A percentile compares a stretch with the other conserved stretches of the same genome.
Evolutionary conservation across 169 alveolate genomes (phyloP).

Genomic region (Cryptosporidium tyzzeri): DNA sequence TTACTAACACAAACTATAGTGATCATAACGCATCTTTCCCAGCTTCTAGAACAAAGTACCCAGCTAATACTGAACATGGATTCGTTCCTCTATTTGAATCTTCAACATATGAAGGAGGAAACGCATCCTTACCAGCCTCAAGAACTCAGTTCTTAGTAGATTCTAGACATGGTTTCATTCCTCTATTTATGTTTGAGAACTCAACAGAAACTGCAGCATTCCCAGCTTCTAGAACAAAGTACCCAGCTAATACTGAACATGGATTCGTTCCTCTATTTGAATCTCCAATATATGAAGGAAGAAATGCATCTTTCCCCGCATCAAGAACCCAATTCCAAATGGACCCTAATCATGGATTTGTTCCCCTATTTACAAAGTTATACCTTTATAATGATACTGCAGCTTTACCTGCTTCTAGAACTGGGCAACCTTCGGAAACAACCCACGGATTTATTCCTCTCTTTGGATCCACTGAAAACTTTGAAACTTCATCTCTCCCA

Average conservation of each 20-base stretch:
- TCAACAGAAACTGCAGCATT: not conserved
- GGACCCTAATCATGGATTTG: slow-evolving; percentile 17
- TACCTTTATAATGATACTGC: slow-evolving; percentile 17
- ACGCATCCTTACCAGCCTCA: slow-evolving; percentile 46
- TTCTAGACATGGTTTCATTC: slow-evolving; percentile 1
- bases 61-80: slow-evolving; percentile 20
- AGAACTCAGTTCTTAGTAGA: not conserved
- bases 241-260: not conserved
- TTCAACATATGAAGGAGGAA: not conserved
- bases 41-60: slow-evolving; percentile 6
- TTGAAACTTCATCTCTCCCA: slow-evolving; percentile 12
- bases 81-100: slow-evolving; percentile 20
- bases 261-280: slow-evolving; percentile 42
- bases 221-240: slow-evolving; percentile 29
- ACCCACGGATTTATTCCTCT: slow-evolving; percentile 37
- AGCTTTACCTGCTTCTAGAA: slow-evolving; percentile 65
- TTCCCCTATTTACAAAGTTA: not conserved
- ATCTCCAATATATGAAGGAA: not conserved
- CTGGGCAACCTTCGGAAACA: slow-evolving; percentile 10
- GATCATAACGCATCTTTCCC: slow-evolving; percentile 11
- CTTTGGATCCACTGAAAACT: not conserved
- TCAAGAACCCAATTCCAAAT: slow-evolving; percentile 15
- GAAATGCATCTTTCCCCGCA: slow-evolving; percentile 25
- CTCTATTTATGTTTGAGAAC: not conserved
- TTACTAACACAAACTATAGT: not conserved